Percentiles rank a stretch among this genome's conserved stretches.
These are phyloP conservation scores for Dacryopinax spathularia DNA, from an alignment of 768 basidiomycete species.

Conservation along the genomic window DNA sequence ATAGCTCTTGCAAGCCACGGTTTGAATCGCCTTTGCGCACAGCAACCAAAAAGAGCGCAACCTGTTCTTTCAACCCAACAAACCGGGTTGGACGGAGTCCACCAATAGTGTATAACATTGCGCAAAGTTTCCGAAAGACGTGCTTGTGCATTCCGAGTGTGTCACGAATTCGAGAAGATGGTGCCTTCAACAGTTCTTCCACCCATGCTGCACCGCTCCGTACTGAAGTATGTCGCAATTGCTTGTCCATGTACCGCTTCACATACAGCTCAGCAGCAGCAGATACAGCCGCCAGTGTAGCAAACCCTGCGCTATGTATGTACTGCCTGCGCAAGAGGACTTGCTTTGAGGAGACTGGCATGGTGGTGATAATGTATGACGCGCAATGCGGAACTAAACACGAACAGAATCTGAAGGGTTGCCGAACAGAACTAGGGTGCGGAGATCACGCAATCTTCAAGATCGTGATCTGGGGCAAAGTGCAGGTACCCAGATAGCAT, in stretches of 20 bases:
- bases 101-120: conserved; percentile 14
- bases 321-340: background rate
- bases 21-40: conserved; percentile 20
- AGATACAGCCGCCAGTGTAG: background rate
- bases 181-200: conserved; percentile 13
- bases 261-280: background rate
- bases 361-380: background rate
- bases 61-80: conserved; percentile 25
- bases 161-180: conserved; percentile 12
- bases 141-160: conserved; percentile 21
- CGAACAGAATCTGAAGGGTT: background rate
- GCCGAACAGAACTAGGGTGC: background rate
- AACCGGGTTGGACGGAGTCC: conserved; percentile 16
- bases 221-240: conserved; percentile 12
- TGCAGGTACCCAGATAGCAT: background rate
- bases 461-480: background rate
- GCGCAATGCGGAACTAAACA: background rate
- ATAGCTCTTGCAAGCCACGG: conserved; percentile 23
- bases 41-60: conserved; percentile 27
- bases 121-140: conserved; percentile 21
- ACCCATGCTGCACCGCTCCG: conserved; percentile 18
- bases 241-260: background rate
- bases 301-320: background rate
- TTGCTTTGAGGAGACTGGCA: background rate
- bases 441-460: background rate